These are phyloP conservation scores for Macrolepiota dolichaula DNA, from an alignment of 768 basidiomycete genomes.

Conservation along the genomic window DNA sequence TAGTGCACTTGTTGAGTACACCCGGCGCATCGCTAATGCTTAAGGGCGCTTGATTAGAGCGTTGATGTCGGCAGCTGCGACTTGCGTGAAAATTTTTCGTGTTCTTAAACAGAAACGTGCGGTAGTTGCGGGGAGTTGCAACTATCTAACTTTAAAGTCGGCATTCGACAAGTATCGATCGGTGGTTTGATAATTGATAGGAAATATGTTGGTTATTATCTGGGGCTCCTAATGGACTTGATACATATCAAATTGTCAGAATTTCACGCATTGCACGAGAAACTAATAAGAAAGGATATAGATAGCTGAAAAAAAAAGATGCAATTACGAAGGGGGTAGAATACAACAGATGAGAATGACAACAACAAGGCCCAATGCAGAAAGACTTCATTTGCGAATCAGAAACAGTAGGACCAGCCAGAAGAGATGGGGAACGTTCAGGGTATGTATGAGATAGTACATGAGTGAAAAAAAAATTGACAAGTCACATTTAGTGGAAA, in stretches of 20 bases:
- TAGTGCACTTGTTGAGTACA: constrained; percentile 39
- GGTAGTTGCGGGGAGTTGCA: background rate
- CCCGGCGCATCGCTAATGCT: constrained; percentile 29
- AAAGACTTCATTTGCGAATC: background rate
- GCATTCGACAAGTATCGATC: background rate
- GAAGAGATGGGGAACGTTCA: background rate
- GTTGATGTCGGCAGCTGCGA: background rate
- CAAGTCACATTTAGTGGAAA: constrained; percentile 22
- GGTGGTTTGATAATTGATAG: background rate
- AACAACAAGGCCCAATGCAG: background rate
- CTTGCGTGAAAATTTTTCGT: background rate
- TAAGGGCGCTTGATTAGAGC: constrained; percentile 11
- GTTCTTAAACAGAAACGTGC: background rate
- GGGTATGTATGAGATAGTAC: background rate
- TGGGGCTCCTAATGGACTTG: background rate
- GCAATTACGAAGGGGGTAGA: background rate
- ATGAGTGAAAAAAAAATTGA: background rate
- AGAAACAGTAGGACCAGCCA: background rate
- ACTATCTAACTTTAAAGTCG: background rate
- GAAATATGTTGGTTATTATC: background rate
- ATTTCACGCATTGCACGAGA: background rate
- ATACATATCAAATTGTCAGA: background rate
- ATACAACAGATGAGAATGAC: background rate
- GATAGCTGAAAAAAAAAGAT: background rate
- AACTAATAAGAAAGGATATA: background rate